Conservation (phyloP, 768 basidiomycete genomes). For the Kwoniella dendrophila region DNA sequence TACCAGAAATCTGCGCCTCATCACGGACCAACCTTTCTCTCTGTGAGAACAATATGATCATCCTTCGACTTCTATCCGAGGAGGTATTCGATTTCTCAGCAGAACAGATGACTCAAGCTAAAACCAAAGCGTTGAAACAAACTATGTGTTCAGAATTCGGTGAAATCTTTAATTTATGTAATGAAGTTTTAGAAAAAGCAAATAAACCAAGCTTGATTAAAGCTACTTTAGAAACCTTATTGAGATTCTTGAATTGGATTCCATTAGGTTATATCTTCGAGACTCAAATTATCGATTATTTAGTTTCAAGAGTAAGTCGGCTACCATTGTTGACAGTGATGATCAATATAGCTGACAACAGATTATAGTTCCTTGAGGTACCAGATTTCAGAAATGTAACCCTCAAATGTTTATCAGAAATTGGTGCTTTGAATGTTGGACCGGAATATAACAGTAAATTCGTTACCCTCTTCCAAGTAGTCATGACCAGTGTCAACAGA, state of each 20-base stretch:
- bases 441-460: slow-evolving; percentile 98
- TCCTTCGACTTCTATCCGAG: slow-evolving; percentile 93
- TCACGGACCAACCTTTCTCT: slow-evolving; percentile 93
- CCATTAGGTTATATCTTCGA: slow-evolving; percentile 98
- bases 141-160: slow-evolving; percentile 97
- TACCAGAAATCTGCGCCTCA: slow-evolving; percentile 93
- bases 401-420: slow-evolving; percentile 93
- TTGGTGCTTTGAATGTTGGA: slow-evolving; percentile 89
- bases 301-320: slow-evolving; percentile 79
- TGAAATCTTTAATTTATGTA: slow-evolving; percentile 96
- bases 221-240: slow-evolving; percentile 88
- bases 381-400: slow-evolving; percentile 97
- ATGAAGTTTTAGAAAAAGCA: slow-evolving; percentile 95
- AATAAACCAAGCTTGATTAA: slow-evolving; percentile 92
- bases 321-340: neutral
- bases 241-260: slow-evolving; percentile 98
- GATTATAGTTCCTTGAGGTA: slow-evolving; percentile 83
- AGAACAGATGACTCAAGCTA: slow-evolving; percentile 96
- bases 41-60: slow-evolving; percentile 99
- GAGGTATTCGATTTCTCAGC: slow-evolving; percentile 99
- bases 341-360: slow-evolving; percentile 11
- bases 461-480: slow-evolving; percentile 94
- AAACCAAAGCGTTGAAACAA: slow-evolving; percentile 95
- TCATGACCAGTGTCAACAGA: slow-evolving; percentile 94
- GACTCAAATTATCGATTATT: slow-evolving; percentile 91